Base-by-base conservation (phyloP, 169 alveolate genomes). In the Babesia sp. region DNA sequence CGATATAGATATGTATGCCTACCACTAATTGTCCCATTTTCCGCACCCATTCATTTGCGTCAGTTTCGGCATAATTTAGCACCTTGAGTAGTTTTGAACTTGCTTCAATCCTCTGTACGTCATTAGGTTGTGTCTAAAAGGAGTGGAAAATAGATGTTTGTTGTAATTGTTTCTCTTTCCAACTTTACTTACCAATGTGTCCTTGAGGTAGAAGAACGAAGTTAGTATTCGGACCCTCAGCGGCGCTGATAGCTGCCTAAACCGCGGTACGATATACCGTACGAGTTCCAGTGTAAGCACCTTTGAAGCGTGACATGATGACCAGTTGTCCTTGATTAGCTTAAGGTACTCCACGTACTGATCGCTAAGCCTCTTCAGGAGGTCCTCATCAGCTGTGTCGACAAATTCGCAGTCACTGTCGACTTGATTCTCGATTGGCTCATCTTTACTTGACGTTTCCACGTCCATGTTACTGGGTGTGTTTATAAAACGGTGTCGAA, bases 11-110 rank as follows among this genome's bases (percentile, higher is more conserved):
- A 48, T 14, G 20, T 0, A 11, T n/a, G 0, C 87, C 45, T 56
- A 87, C 92, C 79, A 89, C 80, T 14, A 91, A 74, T 53, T 94
- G 90, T 45, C 95, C 91, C 82, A 93, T 87, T 66, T 91, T 93
- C 71, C 93, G 87, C 26, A 93, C 97, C 97, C 97, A 93, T 41
- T 93, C 97, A 71, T 93, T 93, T 41, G 95, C 90, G 63, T 93
- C 97, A 18, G 94, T 88, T 67, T 93, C 97, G 9, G 92, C 92
- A 28, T 33, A 79, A 16, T 60, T 53, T 26, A 68, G 57, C 8
- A 79, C 45, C 58, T 68, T 70, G 12, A 71, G 16, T 14, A 79
- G 60, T 41, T 79, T 72, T 7, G 56, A 51, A 14, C 66, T 60
- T n/a, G 76, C 69, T 6, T 45, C 69, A 4, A 70, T 18, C 42